Conservation (phyloP, 176 grass and related monocot species). For the Bromus sterilis region DNA sequence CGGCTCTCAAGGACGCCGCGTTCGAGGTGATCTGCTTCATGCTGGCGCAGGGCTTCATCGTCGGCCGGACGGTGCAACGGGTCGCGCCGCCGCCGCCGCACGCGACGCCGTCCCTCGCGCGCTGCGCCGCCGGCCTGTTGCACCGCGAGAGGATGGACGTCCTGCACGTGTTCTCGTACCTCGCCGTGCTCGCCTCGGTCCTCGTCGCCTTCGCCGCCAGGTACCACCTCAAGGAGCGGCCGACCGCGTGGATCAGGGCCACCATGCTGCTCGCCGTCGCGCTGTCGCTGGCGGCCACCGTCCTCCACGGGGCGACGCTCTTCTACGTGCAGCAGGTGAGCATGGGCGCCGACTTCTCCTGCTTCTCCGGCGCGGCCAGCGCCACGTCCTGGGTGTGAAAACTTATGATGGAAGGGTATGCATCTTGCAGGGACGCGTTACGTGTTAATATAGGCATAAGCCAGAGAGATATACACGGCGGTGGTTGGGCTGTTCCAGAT, state of each 20-base stretch:
- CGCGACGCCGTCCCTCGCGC: neutral
- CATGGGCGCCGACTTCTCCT: neutral
- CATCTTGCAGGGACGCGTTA: too few species aligned
- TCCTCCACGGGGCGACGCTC: neutral
- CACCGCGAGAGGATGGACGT: neutral
- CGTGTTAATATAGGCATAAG: too few species aligned
- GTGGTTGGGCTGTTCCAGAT: too few species aligned
- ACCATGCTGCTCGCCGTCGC: neutral
- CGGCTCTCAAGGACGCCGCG: neutral
- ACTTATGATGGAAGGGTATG: too few species aligned
- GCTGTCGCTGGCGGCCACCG: neutral
- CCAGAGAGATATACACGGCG: too few species aligned
- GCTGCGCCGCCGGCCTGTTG: neutral
- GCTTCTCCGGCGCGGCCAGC: neutral
- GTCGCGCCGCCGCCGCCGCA: neutral
- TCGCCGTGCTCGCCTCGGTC: neutral
- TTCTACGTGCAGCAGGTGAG: neutral
- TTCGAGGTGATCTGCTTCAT: neutral
- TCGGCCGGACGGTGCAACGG: neutral
- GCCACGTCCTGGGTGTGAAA: too few species aligned
- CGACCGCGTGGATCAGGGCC: neutral
- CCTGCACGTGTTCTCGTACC: neutral
- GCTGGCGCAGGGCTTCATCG: neutral
- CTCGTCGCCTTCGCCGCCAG: neutral
- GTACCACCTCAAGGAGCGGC: neutral